Conservation (phyloP, 2,329 filamentous ascomycete species). For the Penicillium sp. region DNA sequence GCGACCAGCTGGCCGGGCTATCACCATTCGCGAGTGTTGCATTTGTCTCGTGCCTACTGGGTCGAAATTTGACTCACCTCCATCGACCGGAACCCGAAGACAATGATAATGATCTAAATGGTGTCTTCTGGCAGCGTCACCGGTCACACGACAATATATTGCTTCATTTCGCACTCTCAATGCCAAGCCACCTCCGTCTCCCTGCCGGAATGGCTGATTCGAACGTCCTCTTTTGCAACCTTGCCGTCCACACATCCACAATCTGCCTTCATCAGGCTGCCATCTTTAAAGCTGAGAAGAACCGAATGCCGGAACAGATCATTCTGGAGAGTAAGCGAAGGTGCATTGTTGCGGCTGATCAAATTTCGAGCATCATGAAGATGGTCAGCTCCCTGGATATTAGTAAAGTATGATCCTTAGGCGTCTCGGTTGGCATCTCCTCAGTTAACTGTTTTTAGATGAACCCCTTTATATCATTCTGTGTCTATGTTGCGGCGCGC, state of each 20-base stretch:
- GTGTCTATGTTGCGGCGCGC: constrained; percentile 90
- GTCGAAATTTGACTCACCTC: constrained; percentile 86
- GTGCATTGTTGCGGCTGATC: constrained; percentile 90
- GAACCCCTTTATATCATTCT: constrained; percentile 95
- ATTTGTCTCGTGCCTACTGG: constrained; percentile 86
- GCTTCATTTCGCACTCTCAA: constrained; percentile 79
- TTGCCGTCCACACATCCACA: constrained; percentile 94
- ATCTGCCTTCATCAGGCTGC: constrained; percentile 98
- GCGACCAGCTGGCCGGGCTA: constrained; percentile 73
- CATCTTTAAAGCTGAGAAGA: constrained; percentile 95
- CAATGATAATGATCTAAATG: constrained; percentile 83
- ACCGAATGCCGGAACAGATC: constrained; percentile 75
- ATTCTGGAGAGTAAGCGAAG: constrained; percentile 89
- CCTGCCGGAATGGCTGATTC: constrained; percentile 75
- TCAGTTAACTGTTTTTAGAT: constrained; percentile 62
- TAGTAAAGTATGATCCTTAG: constrained; percentile 65
- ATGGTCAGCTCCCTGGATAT: constrained; percentile 92
- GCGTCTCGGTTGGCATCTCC: neutral
- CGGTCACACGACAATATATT: constrained; percentile 87
- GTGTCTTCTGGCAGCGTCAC: constrained; percentile 95
- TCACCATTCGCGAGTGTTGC: constrained; percentile 81
- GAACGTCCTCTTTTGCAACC: constrained; percentile 91
- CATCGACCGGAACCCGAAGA: constrained; percentile 85
- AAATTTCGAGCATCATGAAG: constrained; percentile 93
- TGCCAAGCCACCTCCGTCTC: constrained; percentile 81